Base-by-base conservation (phyloP, 108 stramenopile species). In the Pseudonitzschia pungens region DNA sequence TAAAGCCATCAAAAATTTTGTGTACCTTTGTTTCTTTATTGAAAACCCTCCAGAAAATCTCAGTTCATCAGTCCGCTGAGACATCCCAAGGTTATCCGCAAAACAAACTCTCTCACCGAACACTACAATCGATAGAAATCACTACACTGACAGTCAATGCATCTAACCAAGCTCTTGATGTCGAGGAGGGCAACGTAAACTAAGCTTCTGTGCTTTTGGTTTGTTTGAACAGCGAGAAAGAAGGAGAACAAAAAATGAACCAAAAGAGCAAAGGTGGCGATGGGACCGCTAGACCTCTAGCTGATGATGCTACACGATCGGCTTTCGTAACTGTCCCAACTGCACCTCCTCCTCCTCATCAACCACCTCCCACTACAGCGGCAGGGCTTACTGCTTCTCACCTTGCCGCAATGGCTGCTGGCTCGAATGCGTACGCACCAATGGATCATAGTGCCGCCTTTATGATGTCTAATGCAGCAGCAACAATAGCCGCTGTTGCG, bases 381-480 rank as follows among this genome's bases (percentile, higher is more conserved):
- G 15, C 69, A 55, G 69, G 51, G 24, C 22, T 41, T 27, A 70
- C 31, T 54, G 51, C 50, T 4, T 70, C 69, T 70, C 69, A 51
- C 11, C 48, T 55, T 70, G 69, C 69, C 29, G 60, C 60, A 18
- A 62, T 62, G 60, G 60, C 60, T 62, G 60, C 60, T 62, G 32
- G 32, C n/a, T 62, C 60, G 3, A 33, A 62, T 18, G n/a, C 11
- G 4, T 62, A 40, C n/a, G 9, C 60, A 62, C 60, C 60, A 3
- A 29, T 62, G 32, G 70, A 77, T 26, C 76, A 70, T 20, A 65
- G 52, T 66, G 64, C 68, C 15, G 66, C 66, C 24, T 28, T 76
- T 24, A 74, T 80, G 79, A 75, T 69, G 68, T 56, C 74, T 26
- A 75, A 81, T 52, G 74, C 80, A 32, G 80, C 75, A 8, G 80